Conservation (phyloP, 129 eudicot genomes). For the Cynara cardunculus region DNA sequence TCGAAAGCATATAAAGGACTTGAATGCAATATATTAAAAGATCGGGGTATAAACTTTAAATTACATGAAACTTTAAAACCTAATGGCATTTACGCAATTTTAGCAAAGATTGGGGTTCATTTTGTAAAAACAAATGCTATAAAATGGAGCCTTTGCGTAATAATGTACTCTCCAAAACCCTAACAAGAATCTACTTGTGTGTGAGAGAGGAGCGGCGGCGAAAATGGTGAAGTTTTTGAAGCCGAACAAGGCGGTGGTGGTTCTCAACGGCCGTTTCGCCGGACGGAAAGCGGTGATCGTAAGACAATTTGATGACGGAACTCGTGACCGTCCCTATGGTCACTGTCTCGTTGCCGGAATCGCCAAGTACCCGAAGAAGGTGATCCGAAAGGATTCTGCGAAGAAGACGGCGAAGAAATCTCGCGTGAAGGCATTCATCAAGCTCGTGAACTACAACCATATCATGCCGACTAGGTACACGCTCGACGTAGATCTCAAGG, state of each 20-base stretch:
- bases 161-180: conserved; percentile 6
- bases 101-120: not conserved
- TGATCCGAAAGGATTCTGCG: conserved; percentile 33
- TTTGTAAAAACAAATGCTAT: not conserved
- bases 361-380: conserved; percentile 52
- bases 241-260: conserved; percentile 53
- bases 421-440: conserved; percentile 54
- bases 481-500: conserved; percentile 40
- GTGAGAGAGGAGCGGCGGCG: conserved; percentile 24
- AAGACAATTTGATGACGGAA: conserved; percentile 43
- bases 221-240: conserved; percentile 57
- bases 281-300: conserved; percentile 56
- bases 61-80: not conserved
- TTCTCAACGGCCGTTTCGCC: conserved; percentile 50
- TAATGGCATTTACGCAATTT: conserved; percentile 18
- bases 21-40: not conserved
- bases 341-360: conserved; percentile 53
- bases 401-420: conserved; percentile 54
- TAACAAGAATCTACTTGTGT: conserved; percentile 9
- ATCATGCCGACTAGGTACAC: conserved; percentile 44
- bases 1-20: not conserved
- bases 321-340: conserved; percentile 52
- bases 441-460: conserved; percentile 46
- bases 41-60: not conserved
- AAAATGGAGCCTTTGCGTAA: not conserved